These are phyloP conservation scores for Lactarius hengduanensis DNA, from an alignment of 768 basidiomycete genomes.

Conservation along the genomic window DNA sequence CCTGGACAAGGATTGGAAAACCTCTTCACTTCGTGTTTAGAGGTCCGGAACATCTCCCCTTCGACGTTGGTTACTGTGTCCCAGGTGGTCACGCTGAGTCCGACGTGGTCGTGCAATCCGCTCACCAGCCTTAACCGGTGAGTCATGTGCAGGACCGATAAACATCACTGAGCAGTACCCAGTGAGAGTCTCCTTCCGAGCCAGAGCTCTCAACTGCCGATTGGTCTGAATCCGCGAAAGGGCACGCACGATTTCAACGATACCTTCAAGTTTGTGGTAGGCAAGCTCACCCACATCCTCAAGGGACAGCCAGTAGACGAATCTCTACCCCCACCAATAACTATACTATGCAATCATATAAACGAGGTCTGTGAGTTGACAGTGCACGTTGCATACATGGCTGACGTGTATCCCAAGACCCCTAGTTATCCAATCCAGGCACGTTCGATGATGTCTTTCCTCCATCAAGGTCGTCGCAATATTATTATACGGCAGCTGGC, in stretches of 20 bases:
- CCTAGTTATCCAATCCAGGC: constrained; percentile 29
- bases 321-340: constrained; percentile 31
- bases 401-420: constrained; percentile 9
- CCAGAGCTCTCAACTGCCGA: constrained; percentile 47
- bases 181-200: constrained; percentile 47
- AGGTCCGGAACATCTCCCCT: constrained; percentile 52
- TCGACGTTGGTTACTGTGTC: constrained; percentile 46
- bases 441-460: constrained; percentile 43
- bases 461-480: constrained; percentile 52
- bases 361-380: constrained; percentile 22
- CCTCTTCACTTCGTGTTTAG: constrained; percentile 53
- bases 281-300: constrained; percentile 51
- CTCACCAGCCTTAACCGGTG: constrained; percentile 43
- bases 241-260: constrained; percentile 41
- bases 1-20: constrained; percentile 50
- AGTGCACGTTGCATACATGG: not conserved
- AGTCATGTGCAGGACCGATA: constrained; percentile 33
- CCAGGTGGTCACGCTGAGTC: constrained; percentile 65
- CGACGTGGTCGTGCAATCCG: constrained; percentile 59
- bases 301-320: constrained; percentile 39
- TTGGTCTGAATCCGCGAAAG: constrained; percentile 44
- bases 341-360: constrained; percentile 28
- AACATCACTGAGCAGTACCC: constrained; percentile 10
- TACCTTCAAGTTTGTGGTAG: constrained; percentile 50
- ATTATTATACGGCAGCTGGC: constrained; percentile 39